Base-by-base conservation (phyloP, 768 basidiomycete species). In the Gyrodon lividus region DNA sequence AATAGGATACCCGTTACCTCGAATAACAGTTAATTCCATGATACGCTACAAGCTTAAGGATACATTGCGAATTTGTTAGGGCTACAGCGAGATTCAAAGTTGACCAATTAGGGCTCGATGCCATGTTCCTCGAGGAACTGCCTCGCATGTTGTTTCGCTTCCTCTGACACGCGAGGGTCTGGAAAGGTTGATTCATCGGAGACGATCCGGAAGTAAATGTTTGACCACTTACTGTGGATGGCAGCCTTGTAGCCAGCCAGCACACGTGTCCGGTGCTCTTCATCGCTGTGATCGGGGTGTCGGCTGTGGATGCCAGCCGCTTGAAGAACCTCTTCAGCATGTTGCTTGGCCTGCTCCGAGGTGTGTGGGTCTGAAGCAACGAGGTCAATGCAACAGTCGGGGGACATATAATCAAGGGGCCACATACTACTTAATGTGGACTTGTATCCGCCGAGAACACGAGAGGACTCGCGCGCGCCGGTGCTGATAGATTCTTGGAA, bases 161-260 rank as follows among this genome's bases (percentile, higher is more conserved):
- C 77, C 13, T 68, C 65, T 1, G 78, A 79, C 1, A 80, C 78
- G 16, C 70, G 70, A 17, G 77, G 72, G 48, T 79, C 78, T 79
- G 46, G 9, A 37, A 10, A 7, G 10, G n/a, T 12, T 12, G 12
- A 3, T 35, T 6, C 22, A 37, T 63, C 48, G 61, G 46, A 22
- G 5, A 31, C 3, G 0, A 7, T 14, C 19, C 20, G 2, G 8
- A 16, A 17, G 17, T 7, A 9, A 16, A 3, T 45, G 0, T 14
- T 3, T 6, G 7, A 9, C 38, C 17, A 56, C 76, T 41, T 54
- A 81, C 81, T 83, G 44, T 65, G 56, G 2, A 83, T 59, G 1
- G 81, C 74, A 24, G 82, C 80, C 54, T 83, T 83, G 63, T 81
- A 81, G 9, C 81, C 81, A 0, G 72, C 81, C 5, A 79, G 59